phyloP scores from a whole-genome alignment of 2,329 filamentous ascomycete species.

The Hypoxylon sp. region DNA sequence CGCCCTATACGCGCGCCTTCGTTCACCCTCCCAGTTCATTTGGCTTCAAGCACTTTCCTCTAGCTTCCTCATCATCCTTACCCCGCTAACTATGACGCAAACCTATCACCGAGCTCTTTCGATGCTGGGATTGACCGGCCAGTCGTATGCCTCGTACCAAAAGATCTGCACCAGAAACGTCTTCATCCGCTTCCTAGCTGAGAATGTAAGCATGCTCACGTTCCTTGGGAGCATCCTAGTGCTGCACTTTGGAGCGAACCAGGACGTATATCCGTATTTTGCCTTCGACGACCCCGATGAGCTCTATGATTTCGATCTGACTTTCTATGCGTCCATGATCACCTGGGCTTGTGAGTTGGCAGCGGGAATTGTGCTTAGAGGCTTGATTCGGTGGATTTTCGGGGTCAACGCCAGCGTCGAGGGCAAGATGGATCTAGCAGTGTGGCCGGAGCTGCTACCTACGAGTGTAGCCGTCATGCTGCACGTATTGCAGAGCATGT shows the following conservation, averaged over 20 bases:
- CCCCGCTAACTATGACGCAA: conserved; percentile 74
- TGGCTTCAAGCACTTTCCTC: conserved; percentile 76
- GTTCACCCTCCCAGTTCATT: conserved; percentile 75
- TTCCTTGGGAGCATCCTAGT: conserved; percentile 77
- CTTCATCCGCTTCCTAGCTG: conserved; percentile 76
- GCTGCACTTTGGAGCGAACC: conserved; percentile 76
- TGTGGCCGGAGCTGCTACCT: conserved; percentile 77
- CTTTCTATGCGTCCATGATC: conserved; percentile 73
- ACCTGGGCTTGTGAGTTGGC: conserved; percentile 78
- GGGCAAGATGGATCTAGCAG: conserved; percentile 74
- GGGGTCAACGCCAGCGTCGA: conserved; percentile 74
- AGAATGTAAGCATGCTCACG: conserved; percentile 78
- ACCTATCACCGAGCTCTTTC: conserved; percentile 70
- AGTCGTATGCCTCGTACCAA: conserved; percentile 74
- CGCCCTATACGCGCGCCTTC: conserved; percentile 76
- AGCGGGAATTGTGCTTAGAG: conserved; percentile 72
- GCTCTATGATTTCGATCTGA: conserved; percentile 73
- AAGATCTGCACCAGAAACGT: conserved; percentile 77
- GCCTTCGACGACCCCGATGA: conserved; percentile 69
- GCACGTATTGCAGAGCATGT: conserved; percentile 80
- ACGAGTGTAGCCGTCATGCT: conserved; percentile 76
- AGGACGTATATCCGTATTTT: conserved; percentile 78
- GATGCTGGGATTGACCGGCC: conserved; percentile 68
- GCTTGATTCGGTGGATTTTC: conserved; percentile 71
- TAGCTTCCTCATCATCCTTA: conserved; percentile 73